Evolutionary conservation across 2,329 filamentous ascomycete species (phyloP).

Genomic region (Ophiostoma tasmaniense): DNA sequence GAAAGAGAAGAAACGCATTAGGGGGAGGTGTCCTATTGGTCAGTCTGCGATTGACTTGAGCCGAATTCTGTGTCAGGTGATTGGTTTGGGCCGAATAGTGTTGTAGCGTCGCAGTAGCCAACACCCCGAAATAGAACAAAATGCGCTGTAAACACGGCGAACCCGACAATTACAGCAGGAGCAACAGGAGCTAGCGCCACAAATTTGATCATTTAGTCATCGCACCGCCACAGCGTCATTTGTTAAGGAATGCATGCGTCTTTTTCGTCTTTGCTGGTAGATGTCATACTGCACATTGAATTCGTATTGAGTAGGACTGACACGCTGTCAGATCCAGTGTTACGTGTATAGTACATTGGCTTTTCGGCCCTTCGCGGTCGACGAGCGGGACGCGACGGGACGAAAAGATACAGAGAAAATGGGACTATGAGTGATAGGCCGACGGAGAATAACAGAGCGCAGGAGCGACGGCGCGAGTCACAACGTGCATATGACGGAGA

Average conservation of each 20-base stretch:
- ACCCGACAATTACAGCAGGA: background rate
- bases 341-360: too few species aligned
- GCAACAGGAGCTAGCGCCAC: slow-evolving; percentile 12
- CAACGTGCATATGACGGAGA: background rate
- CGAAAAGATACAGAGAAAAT: background rate
- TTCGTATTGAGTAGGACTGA: background rate
- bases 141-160: background rate
- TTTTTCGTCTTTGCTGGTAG: background rate
- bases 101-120: background rate
- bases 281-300: background rate
- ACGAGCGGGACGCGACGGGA: background rate
- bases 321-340: background rate
- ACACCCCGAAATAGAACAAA: background rate
- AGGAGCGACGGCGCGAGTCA: background rate
- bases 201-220: background rate
- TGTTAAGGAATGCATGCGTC: background rate
- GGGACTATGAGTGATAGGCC: too few species aligned
- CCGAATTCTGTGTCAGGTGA: background rate
- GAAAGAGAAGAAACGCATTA: slow-evolving; percentile 6
- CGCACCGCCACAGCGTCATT: slow-evolving; percentile 10
- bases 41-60: slow-evolving; percentile 7
- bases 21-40: slow-evolving; percentile 11
- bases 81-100: slow-evolving; percentile 9
- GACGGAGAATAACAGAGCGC: background rate
- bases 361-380: background rate